Conservation (phyloP, 768 basidiomycete genomes). For the Trichaptum fuscoviolaceum region DNA sequence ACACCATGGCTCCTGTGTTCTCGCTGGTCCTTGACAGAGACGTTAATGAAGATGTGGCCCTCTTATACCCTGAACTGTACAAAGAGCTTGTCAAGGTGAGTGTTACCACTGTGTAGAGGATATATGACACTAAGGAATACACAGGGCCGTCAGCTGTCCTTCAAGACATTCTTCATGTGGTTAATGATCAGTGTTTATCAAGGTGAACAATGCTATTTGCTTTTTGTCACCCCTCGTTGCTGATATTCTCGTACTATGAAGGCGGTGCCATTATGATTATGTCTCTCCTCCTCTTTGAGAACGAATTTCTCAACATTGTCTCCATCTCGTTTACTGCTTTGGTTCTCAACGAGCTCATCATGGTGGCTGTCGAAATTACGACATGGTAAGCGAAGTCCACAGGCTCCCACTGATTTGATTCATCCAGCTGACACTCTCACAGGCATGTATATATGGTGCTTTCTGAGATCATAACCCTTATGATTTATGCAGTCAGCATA, state of each 20-base stretch:
- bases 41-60: constrained; percentile 90
- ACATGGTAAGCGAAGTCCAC: constrained; percentile 61
- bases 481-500: constrained; percentile 87
- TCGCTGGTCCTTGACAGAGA: constrained; percentile 94
- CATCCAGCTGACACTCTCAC: neutral
- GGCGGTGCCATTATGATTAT: constrained; percentile 99
- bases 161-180: constrained; percentile 99
- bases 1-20: constrained; percentile 98
- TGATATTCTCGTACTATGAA: constrained; percentile 22
- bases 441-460: constrained; percentile 97
- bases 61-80: constrained; percentile 96
- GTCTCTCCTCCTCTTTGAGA: constrained; percentile 94
- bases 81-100: constrained; percentile 93
- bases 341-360: constrained; percentile 94
- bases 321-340: constrained; percentile 97
- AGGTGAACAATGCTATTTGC: constrained; percentile 41
- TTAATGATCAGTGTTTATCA: constrained; percentile 97
- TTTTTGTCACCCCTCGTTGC: constrained; percentile 1
- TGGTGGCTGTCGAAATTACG: constrained; percentile 97
- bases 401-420: neutral
- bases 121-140: neutral
- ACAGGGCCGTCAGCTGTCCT: constrained; percentile 89
- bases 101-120: neutral
- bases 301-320: constrained; percentile 95
- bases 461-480: constrained; percentile 82